These are phyloP conservation scores for Pulveroboletus sp. DNA, from an alignment of 768 basidiomycete genomes.

Conservation along the genomic window DNA sequence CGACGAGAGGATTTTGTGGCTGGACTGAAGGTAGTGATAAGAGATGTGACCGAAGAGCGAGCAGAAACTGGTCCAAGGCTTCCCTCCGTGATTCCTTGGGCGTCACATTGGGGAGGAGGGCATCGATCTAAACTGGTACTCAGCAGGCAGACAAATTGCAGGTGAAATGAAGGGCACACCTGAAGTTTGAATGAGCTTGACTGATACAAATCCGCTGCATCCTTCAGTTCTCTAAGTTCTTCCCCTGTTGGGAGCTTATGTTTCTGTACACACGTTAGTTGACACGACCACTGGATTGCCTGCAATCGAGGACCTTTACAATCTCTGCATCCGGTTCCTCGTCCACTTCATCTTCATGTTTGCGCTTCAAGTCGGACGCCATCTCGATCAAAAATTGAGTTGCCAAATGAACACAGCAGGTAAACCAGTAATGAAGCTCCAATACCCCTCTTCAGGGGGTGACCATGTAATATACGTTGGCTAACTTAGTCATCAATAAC, in stretches of 20 bases:
- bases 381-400: constrained; percentile 10
- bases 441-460: constrained; percentile 14
- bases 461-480: background rate
- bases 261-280: constrained; percentile 14
- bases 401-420: background rate
- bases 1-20: constrained; percentile 66
- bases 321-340: constrained; percentile 4
- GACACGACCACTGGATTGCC: background rate
- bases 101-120: constrained; percentile 71
- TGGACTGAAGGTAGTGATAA: constrained; percentile 53
- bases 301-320: constrained; percentile 14
- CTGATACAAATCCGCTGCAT: constrained; percentile 69
- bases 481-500: constrained; percentile 43
- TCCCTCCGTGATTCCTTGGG: constrained; percentile 54
- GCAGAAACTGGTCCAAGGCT: constrained; percentile 67
- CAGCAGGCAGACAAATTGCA: constrained; percentile 2
- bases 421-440: background rate
- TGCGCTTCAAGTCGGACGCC: constrained; percentile 27
- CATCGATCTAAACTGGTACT: constrained; percentile 58
- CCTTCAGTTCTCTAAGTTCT: constrained; percentile 70
- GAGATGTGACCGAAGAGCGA: constrained; percentile 65
- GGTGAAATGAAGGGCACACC: constrained; percentile 35
- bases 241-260: constrained; percentile 62
- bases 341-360: constrained; percentile 16
- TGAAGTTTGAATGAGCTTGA: constrained; percentile 86